These are phyloP conservation scores for Cutaneotrichosporon cavernicola DNA, from an alignment of 1,284 basidiomycete species.

Conservation along the genomic window DNA sequence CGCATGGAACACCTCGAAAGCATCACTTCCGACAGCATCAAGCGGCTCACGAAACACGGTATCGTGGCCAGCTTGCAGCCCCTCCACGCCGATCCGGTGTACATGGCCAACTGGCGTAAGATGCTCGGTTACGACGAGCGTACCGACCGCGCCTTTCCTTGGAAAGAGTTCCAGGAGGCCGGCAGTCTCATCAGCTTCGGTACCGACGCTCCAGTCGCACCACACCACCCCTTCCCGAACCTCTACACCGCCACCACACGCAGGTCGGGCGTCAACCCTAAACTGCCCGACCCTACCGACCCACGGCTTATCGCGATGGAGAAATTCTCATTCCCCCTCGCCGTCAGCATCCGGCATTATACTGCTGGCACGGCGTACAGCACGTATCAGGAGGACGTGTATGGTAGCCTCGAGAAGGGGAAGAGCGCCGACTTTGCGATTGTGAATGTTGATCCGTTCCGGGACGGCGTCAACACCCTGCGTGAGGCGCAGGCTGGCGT, in stretches of 20 bases:
- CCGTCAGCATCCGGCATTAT: conserved; percentile 28
- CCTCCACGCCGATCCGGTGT: conserved; percentile 37
- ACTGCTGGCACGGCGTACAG: conserved; percentile 30
- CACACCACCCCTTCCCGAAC: conserved; percentile 32
- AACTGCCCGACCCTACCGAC: conserved; percentile 14
- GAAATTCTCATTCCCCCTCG: conserved; percentile 21
- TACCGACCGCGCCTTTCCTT: conserved; percentile 33
- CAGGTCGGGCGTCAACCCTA: conserved; percentile 29
- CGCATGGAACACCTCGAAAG: conserved; percentile 42
- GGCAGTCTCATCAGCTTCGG: conserved; percentile 32
- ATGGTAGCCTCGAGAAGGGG: conserved; percentile 31
- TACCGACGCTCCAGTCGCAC: conserved; percentile 36
- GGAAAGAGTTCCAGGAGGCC: conserved; percentile 31
- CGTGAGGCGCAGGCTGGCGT: conserved; percentile 32
- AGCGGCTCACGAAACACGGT: conserved; percentile 29
- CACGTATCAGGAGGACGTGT: conserved; percentile 18
- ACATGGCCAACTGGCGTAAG: conserved; percentile 29
- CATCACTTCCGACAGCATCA: conserved; percentile 25
- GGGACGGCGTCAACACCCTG: conserved; percentile 30
- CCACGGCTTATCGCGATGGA: conserved; percentile 18
- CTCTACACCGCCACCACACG: conserved; percentile 37
- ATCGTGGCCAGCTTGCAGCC: conserved; percentile 38
- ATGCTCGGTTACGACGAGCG: conserved; percentile 32
- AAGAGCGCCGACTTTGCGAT: conserved; percentile 37
- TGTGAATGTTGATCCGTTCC: conserved; percentile 34